Conservation (phyloP, 345 rosid genomes). For the Gossypium sturtianum region DNA sequence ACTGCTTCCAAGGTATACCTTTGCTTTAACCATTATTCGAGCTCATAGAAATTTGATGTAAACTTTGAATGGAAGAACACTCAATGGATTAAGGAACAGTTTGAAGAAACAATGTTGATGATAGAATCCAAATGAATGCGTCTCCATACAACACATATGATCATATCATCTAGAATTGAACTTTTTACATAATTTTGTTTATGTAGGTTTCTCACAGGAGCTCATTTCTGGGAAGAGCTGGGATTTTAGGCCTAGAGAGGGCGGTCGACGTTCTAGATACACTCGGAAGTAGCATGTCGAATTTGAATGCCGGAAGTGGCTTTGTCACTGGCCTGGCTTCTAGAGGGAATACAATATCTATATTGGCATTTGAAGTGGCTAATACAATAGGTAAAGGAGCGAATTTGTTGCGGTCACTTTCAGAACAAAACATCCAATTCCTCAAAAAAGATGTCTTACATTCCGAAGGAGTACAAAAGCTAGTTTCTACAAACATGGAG, state of each 20-base stretch:
- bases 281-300: conserved; percentile 72
- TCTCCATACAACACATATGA: neutral
- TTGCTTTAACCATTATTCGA: neutral
- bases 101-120: neutral
- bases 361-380: conserved; percentile 92
- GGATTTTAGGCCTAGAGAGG: conserved; percentile 55
- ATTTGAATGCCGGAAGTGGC: conserved; percentile 53
- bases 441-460: conserved; percentile 58
- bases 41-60: neutral
- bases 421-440: conserved; percentile 48
- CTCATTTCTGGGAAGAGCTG: conserved; percentile 61
- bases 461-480: conserved; percentile 59
- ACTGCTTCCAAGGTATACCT: conserved; percentile 37
- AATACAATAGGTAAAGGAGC: conserved; percentile 82
- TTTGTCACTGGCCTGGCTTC: conserved; percentile 48
- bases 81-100: neutral
- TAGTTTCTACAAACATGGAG: conserved; percentile 59
- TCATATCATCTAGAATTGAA: neutral
- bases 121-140: neutral
- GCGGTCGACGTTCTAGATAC: conserved; percentile 75
- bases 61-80: neutral
- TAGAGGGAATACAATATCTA: conserved; percentile 47
- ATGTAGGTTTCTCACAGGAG: conserved; percentile 41
- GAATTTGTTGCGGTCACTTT: conserved; percentile 62
- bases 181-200: neutral